Evolutionary conservation across 805 yeast genomes (phyloP).

Genomic region (Saccharomycopsis fibuligera): DNA sequence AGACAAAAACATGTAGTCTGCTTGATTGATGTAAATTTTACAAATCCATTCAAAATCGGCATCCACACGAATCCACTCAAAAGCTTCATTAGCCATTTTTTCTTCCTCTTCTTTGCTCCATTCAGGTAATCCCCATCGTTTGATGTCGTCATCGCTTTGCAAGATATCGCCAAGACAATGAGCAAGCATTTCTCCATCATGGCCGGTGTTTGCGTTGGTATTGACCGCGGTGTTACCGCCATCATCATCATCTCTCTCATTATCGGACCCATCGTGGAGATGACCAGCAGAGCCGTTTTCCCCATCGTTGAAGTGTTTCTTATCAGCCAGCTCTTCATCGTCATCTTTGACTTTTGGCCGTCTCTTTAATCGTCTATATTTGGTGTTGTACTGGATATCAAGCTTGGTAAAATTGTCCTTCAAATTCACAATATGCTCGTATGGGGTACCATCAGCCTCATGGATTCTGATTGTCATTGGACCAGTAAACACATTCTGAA

Average conservation of each 20-base stretch:
- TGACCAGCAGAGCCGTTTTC: constrained; percentile 24
- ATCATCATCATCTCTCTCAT: constrained; percentile 16
- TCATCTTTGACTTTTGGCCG: constrained; percentile 32
- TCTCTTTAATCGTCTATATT: constrained; percentile 75
- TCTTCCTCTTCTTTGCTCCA: constrained; percentile 68
- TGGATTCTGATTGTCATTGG: constrained; percentile 96
- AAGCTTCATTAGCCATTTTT: constrained; percentile 69
- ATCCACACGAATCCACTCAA: constrained; percentile 97
- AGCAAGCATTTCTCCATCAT: constrained; percentile 33
- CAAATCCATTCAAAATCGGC: constrained; percentile 98
- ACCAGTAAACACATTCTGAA: constrained; percentile 56
- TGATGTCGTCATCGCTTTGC: constrained; percentile 50
- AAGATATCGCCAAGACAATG: constrained; percentile 76
- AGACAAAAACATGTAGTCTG: constrained; percentile 91
- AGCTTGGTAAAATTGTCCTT: constrained; percentile 79
- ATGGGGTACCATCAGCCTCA: constrained; percentile 98
- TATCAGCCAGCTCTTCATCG: background rate
- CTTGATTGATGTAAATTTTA: constrained; percentile 71
- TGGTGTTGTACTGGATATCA: constrained; percentile 93
- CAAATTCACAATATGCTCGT: constrained; percentile 91
- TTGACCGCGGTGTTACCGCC: background rate
- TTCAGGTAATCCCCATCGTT: constrained; percentile 68
- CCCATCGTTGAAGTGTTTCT: constrained; percentile 25
- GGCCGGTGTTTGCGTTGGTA: constrained; percentile 7
- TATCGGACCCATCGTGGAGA: constrained; percentile 18